Percentiles rank a stretch among this genome's conserved stretches.
phyloP scores from a whole-genome alignment of 768 basidiomycete species.

The Stropharia rugosoannulata region DNA sequence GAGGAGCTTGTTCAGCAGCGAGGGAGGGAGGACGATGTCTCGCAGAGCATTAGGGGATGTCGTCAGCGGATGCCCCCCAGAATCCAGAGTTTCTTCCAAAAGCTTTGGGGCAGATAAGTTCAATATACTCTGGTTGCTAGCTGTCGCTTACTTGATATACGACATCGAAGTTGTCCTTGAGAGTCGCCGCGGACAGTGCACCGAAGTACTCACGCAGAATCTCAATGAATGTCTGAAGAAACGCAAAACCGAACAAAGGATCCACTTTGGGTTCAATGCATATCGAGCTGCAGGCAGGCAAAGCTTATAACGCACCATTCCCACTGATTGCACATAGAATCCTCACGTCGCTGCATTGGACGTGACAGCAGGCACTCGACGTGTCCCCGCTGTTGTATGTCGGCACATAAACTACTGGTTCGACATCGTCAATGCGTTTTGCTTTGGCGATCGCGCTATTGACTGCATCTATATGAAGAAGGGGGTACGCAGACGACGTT shows the following conservation, averaged over 20 bases:
- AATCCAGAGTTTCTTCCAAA: constrained; percentile 93
- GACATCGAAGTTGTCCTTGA: constrained; percentile 92
- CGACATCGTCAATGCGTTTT: constrained; percentile 51
- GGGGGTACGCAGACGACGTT: constrained; percentile 72
- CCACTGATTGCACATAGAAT: constrained; percentile 81
- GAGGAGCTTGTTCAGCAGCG: constrained; percentile 74
- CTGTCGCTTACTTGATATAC: constrained; percentile 79
- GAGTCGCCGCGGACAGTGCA: constrained; percentile 69
- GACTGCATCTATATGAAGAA: constrained; percentile 83
- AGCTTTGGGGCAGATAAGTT: constrained; percentile 46
- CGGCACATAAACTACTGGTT: constrained; percentile 73
- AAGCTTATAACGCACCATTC: constrained; percentile 60
- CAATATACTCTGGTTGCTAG: background rate
- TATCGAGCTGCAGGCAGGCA: constrained; percentile 3
- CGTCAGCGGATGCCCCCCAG: constrained; percentile 89
- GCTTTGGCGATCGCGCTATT: constrained; percentile 70
- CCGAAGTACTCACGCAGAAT: constrained; percentile 88
- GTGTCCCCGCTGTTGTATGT: constrained; percentile 41
- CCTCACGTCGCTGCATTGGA: constrained; percentile 72
- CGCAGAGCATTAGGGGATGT: constrained; percentile 87
- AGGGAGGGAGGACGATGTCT: constrained; percentile 92
- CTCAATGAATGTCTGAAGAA: constrained; percentile 81
- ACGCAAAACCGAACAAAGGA: constrained; percentile 87
- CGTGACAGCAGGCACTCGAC: constrained; percentile 82
- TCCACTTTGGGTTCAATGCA: constrained; percentile 56